Evolutionary conservation across 257 asterid genomes (phyloP).

Genomic region (Schizonepeta tenuifolia): DNA sequence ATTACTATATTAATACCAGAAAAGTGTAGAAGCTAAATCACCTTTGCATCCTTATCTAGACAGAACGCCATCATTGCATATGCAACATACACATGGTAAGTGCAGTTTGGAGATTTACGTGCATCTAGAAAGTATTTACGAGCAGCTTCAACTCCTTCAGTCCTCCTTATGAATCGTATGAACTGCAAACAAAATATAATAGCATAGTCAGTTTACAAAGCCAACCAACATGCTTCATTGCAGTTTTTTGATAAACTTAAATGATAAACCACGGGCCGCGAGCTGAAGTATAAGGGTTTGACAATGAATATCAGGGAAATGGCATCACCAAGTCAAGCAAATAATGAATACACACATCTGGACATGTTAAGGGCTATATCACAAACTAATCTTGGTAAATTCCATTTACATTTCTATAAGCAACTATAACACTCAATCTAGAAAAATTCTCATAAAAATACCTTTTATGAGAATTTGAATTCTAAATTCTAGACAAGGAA

Average conservation of each 20-base stretch:
- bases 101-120: slow-evolving; percentile 91
- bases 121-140: slow-evolving; percentile 91
- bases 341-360: not conserved
- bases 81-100: slow-evolving; percentile 96
- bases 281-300: not conserved
- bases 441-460: not conserved
- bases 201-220: slow-evolving; percentile 23
- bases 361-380: not conserved
- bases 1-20: slow-evolving; percentile 6
- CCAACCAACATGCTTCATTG: not conserved
- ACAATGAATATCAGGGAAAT: not conserved
- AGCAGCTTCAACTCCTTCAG: slow-evolving; percentile 97
- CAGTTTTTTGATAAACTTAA: slow-evolving; percentile 16
- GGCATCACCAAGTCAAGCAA: not conserved
- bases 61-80: slow-evolving; percentile 98
- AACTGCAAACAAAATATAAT: slow-evolving; percentile 55
- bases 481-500: not conserved
- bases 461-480: no score
- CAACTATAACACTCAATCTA: not conserved
- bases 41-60: slow-evolving; percentile 97
- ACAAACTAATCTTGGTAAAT: slow-evolving; percentile 1
- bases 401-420: not conserved
- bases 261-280: not conserved
- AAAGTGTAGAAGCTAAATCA: slow-evolving; percentile 34
- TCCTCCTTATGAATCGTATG: slow-evolving; percentile 87